Conservation (phyloP, 2,329 filamentous ascomycete species). For the Pseudohalonectria lignicola region DNA sequence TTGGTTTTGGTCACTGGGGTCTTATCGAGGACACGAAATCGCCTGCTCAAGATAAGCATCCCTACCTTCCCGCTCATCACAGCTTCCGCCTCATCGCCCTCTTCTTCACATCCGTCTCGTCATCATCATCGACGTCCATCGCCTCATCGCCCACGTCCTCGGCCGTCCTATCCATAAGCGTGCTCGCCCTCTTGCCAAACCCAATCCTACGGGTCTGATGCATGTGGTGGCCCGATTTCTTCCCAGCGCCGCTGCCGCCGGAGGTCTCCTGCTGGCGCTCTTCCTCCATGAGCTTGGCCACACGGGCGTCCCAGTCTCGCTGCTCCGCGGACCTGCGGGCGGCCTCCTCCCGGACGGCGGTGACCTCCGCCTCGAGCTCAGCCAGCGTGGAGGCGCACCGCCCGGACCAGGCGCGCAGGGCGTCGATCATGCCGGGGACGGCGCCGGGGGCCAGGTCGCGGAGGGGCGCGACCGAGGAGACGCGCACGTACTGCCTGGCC, state of each 20-base stretch:
- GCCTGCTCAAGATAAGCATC: too few species aligned
- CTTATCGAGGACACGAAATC: too few species aligned
- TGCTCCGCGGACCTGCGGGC: conserved; percentile 38
- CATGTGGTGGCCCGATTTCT: conserved; percentile 4
- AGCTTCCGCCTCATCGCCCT: conserved; percentile 43
- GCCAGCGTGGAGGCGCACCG: conserved; percentile 65
- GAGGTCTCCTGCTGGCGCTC: conserved; percentile 18
- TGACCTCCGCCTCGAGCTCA: conserved; percentile 68
- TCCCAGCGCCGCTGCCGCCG: conserved; percentile 12
- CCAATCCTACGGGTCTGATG: conserved; percentile 9
- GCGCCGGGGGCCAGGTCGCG: conserved; percentile 72
- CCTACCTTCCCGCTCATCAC: too few species aligned
- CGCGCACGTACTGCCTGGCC: conserved; percentile 58
- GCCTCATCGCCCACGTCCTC: conserved; percentile 8
- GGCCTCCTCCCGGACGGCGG: conserved; percentile 49
- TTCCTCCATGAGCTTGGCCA: conserved; percentile 37
- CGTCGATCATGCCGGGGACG: conserved; percentile 55
- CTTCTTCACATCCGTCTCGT: conserved; percentile 39
- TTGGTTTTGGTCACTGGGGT: too few species aligned
- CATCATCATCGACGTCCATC: conserved; percentile 44
- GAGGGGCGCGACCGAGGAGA: conserved; percentile 72
- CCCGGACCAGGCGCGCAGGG: conserved; percentile 64
- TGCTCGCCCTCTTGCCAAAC: conserved; percentile 20
- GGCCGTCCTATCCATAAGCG: conserved; percentile 10
- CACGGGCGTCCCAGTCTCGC: conserved; percentile 30